Conservation (phyloP, 106 monocot genomes). For the Posidonia australis region DNA sequence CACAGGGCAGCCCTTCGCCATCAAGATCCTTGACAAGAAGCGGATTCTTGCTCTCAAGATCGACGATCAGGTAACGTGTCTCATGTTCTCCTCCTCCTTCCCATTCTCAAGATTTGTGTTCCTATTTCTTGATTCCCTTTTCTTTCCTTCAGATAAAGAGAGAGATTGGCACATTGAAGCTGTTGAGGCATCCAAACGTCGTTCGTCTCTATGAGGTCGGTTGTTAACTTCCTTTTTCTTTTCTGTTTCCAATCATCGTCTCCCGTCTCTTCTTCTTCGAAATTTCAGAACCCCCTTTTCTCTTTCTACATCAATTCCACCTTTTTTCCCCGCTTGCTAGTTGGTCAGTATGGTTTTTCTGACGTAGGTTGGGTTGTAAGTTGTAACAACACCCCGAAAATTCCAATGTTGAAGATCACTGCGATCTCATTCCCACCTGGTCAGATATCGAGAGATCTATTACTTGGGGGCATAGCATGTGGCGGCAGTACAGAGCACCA, state of each 20-base stretch:
- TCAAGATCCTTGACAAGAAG: conserved; percentile 66
- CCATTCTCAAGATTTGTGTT: background rate
- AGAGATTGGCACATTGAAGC: conserved; percentile 80
- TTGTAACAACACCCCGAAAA: too few relatives aligned
- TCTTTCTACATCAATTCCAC: background rate
- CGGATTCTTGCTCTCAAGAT: conserved; percentile 14
- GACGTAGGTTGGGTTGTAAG: too few relatives aligned
- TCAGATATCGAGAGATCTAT: too few relatives aligned
- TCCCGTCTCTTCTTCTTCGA: background rate
- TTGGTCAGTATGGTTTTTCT: too few relatives aligned
- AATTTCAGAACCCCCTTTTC: background rate
- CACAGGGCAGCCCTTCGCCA: conserved; percentile 44
- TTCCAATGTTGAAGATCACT: too few relatives aligned
- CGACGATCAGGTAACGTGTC: conserved; percentile 10
- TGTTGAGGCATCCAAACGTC: conserved; percentile 69
- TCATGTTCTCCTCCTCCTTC: background rate
- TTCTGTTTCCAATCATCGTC: too few relatives aligned
- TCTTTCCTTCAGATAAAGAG: conserved; percentile 45
- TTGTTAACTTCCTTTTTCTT: background rate
- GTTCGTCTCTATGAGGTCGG: conserved; percentile 63
- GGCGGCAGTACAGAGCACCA: too few relatives aligned
- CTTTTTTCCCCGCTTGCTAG: too few relatives aligned
- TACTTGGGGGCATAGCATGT: too few relatives aligned
- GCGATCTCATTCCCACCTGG: too few relatives aligned
- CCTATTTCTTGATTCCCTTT: background rate